phyloP scores from a whole-genome alignment of 2,329 filamentous ascomycete genomes.

The Ophiostoma himal-ulmi region DNA sequence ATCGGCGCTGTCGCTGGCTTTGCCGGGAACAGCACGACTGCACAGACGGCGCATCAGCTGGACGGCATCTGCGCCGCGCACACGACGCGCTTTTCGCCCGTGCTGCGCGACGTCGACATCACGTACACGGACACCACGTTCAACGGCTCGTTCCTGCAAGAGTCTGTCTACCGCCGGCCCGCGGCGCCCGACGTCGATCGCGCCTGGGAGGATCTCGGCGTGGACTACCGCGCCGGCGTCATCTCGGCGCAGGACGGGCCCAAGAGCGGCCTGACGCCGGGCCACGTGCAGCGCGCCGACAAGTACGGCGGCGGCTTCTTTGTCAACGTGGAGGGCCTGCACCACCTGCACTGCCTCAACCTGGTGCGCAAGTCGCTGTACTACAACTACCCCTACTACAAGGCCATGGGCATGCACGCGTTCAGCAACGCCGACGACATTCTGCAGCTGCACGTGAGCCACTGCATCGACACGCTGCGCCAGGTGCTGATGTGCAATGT shows the following conservation, averaged over 20 bases:
- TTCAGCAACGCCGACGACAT: conserved; percentile 53
- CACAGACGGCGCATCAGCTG: conserved; percentile 6
- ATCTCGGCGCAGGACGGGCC: conserved; percentile 46
- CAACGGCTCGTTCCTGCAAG: conserved; percentile 52
- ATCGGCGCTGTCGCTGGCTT: conserved; percentile 18
- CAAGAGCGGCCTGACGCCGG: conserved; percentile 44
- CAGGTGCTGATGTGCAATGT: conserved; percentile 59
- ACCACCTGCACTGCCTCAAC: conserved; percentile 56
- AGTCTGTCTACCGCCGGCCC: conserved; percentile 47
- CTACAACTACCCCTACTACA: conserved; percentile 57
- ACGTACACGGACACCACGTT: conserved; percentile 38
- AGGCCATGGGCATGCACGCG: conserved; percentile 42
- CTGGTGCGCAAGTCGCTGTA: conserved; percentile 52
- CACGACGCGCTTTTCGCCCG: conserved; percentile 28
- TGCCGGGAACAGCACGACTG: background rate
- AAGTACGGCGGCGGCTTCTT: conserved; percentile 55
- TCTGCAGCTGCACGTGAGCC: conserved; percentile 51
- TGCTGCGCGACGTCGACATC: conserved; percentile 34
- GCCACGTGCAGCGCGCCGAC: conserved; percentile 50
- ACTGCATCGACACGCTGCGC: conserved; percentile 56
- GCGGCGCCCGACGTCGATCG: conserved; percentile 50
- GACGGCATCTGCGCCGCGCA: conserved; percentile 23
- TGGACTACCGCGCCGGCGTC: conserved; percentile 43
- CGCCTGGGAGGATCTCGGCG: conserved; percentile 43
- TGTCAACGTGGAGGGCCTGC: conserved; percentile 52